Conservation (phyloP, 768 basidiomycete genomes). For the Suillus subaureus region DNA sequence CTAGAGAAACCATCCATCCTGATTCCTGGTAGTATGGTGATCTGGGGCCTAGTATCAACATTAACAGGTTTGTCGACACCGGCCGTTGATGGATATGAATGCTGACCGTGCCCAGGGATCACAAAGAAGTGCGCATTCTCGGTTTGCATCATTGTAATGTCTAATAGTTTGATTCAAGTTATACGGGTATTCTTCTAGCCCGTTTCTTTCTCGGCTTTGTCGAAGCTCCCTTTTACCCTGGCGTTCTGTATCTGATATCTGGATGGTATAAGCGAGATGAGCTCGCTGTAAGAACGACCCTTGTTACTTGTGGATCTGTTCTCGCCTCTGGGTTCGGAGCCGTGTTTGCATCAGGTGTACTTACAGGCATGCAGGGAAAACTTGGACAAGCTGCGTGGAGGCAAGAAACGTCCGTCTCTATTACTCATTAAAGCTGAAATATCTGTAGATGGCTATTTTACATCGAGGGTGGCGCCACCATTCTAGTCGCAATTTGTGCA, state of each 20-base stretch:
- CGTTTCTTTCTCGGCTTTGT: conserved; percentile 47
- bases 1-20: conserved; percentile 31
- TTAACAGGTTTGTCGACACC: conserved; percentile 35
- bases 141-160: not conserved
- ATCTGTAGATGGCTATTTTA: conserved; percentile 24
- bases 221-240: conserved; percentile 31
- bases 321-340: conserved; percentile 49
- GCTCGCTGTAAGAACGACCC: conserved; percentile 38
- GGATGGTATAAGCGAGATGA: conserved; percentile 44
- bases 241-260: conserved; percentile 34
- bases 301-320: conserved; percentile 40
- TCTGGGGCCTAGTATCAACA: conserved; percentile 41
- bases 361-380: conserved; percentile 42
- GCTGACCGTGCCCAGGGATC: not conserved
- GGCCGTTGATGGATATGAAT: not conserved
- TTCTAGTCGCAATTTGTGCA: conserved; percentile 35
- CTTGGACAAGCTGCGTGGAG: conserved; percentile 43
- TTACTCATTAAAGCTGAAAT: not conserved
- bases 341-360: conserved; percentile 45
- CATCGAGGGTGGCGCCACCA: conserved; percentile 35
- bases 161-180: conserved; percentile 10
- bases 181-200: conserved; percentile 28
- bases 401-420: conserved; percentile 21
- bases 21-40: conserved; percentile 24
- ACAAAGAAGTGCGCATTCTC: not conserved